Evolutionary conservation across 1,139 yeast genomes (phyloP), one percentile per base, ranked within the genome.

Genomic region (Yarrowia galli): DNA sequence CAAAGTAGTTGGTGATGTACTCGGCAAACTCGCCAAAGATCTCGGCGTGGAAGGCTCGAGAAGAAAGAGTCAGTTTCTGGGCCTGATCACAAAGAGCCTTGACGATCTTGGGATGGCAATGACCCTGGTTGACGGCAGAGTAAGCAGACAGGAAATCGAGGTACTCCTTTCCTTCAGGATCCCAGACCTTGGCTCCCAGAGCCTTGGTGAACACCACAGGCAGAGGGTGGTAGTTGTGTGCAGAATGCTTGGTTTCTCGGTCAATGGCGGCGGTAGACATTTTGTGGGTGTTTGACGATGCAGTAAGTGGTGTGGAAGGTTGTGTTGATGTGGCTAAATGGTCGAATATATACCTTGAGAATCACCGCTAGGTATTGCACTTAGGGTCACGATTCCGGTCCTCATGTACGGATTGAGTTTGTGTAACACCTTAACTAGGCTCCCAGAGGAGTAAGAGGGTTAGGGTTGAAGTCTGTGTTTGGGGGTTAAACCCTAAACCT

Each of bases 51-150:
- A 93, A 95, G 9, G 98, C 98, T 76, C 99, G 85, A 49, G 97
- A 92, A 68, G 96, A 89, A 71, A 93, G 83, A 13, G 98, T 93
- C 79, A 93, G 83, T 71, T 83, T 85, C 69, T 87, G 85, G 13
- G 98, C 97, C 81, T 95, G 98, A 56, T 92, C 97, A 65, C 87
- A 83, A 71, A 95, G 84, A 1, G 99, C 98, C 63, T 80, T 84
- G 70, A 95, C 84, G 77, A 93, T 93, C 80, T 91, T 89, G 69
- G 98, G 98, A 78, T 93, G 98, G 79, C 98, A 93, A 79, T 93
- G 99, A 69, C 99, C 99, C 79, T 95, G 98, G 82, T 95, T 95
- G 49, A 95, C 98, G 15, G 99, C 98, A 46, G 97, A 92, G 80
- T 93, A 93, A 10, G 98, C 97, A 40, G 96, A 89, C 72, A 92